Conservation (phyloP, 176 grass and related monocot genomes). For the bread wheat (Triticum aestivum) region DNA sequence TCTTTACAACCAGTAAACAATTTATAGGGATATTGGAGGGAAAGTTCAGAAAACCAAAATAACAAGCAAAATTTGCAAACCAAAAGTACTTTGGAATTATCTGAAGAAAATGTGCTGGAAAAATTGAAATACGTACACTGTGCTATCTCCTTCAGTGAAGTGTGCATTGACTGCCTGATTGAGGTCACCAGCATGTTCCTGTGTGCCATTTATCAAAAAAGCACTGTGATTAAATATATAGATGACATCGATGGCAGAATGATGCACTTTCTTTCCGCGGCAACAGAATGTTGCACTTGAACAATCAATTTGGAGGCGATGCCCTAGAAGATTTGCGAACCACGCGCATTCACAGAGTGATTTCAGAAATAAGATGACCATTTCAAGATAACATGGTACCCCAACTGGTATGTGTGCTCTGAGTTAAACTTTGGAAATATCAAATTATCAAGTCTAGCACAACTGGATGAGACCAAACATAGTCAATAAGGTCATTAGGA, state of each 20-base stretch:
- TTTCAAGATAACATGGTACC: not conserved
- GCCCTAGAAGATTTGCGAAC: not conserved
- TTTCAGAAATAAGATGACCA: not conserved
- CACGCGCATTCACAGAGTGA: not conserved
- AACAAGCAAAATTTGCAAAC: not conserved
- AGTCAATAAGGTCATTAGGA: not conserved
- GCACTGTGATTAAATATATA: constrained; percentile 15
- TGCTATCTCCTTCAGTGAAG: constrained; percentile 69
- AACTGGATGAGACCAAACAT: not conserved
- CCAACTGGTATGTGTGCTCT: not conserved
- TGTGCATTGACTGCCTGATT: constrained; percentile 87
- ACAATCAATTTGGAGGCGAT: not conserved
- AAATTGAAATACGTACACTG: constrained; percentile 44
- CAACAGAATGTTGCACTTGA: constrained; percentile 8
- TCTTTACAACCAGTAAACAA: not conserved
- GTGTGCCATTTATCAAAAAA: constrained; percentile 27
- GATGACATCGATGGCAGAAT: constrained; percentile 16
- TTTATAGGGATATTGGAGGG: not conserved
- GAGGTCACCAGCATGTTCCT: constrained; percentile 90
- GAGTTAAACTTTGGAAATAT: not conserved
- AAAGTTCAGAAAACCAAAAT: not conserved
- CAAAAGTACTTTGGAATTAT: not conserved
- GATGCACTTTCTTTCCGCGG: not conserved
- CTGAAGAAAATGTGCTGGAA: not conserved
- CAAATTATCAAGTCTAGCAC: not conserved